Evolutionary conservation across 768 basidiomycete genomes (phyloP).

Genomic region (Lactarius psammicola): DNA sequence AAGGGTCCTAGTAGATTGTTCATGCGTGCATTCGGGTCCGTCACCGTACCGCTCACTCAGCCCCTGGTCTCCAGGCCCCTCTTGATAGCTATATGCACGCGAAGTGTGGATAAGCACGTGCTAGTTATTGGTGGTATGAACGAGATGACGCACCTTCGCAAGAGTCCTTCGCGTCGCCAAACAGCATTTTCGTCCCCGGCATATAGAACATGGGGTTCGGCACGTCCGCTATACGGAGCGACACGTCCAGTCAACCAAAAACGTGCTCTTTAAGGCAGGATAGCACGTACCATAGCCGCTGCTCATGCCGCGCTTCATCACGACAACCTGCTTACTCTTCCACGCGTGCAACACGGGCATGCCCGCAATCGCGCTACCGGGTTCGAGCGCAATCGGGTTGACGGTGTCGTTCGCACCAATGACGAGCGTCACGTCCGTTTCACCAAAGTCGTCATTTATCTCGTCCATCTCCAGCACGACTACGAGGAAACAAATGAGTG

Average conservation of each 20-base stretch:
- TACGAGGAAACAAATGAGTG: slow-evolving; percentile 33
- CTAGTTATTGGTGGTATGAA: not conserved
- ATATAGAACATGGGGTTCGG: slow-evolving; percentile 95
- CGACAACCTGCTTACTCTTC: slow-evolving; percentile 90
- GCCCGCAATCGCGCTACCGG: slow-evolving; percentile 84
- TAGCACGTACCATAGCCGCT: slow-evolving; percentile 71
- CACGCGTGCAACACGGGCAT: slow-evolving; percentile 92
- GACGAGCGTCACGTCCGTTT: slow-evolving; percentile 87
- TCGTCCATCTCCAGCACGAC: slow-evolving; percentile 94
- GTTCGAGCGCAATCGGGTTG: slow-evolving; percentile 85
- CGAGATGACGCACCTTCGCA: slow-evolving; percentile 76
- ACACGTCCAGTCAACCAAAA: not conserved
- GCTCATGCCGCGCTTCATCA: slow-evolving; percentile 91
- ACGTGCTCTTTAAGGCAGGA: not conserved
- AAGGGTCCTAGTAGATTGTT: slow-evolving; percentile 1
- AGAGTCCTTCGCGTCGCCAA: slow-evolving; percentile 88
- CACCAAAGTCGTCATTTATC: slow-evolving; percentile 88
- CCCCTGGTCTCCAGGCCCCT: slow-evolving; percentile 35
- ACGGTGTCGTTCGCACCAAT: slow-evolving; percentile 93
- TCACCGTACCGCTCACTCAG: slow-evolving; percentile 7
- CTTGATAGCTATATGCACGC: slow-evolving; percentile 35
- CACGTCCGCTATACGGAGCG: slow-evolving; percentile 68
- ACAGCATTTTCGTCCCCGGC: slow-evolving; percentile 86
- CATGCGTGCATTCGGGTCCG: not conserved
- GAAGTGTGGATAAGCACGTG: slow-evolving; percentile 3